Base-by-base conservation (phyloP, 257 asterid species). In the Euphrasia confusa region DNA sequence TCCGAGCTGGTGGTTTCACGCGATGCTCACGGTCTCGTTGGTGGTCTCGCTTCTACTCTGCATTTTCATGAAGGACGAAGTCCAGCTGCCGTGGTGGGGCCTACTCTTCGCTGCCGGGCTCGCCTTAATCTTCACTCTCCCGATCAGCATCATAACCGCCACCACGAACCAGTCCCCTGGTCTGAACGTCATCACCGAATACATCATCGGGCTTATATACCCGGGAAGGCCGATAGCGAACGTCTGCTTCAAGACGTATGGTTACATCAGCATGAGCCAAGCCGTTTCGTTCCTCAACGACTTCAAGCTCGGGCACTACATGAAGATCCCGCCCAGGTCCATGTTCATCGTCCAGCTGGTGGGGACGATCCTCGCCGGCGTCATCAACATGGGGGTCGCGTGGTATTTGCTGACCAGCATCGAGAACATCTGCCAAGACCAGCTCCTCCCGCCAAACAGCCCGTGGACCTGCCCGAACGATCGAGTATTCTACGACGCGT, bases 1-100 rank as follows among this genome's bases (percentile, higher is more conserved):
- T 28, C 96, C 97, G 0, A 24, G 6, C n/a, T 87, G 93, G 97
- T 90, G 97, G 97, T 87, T 88, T 21, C 3, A 72, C 6, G 5
- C n/a, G 5, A 32, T 70, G 66, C 84, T 87, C 27, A 74, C 13
- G 2, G 30, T 77, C 28, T 68, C 95, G 2, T 9, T 87, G 17
- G 67, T 37, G 2, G 80, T 80, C 39, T 81, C 95, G 2, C 75
- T 90, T 2, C 44, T 53, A 1, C 80, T 84, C 1, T 84, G 95
- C 59, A 74, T 78, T 33, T 74, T 81, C 80, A 68, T 83, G 88
- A 81, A 78, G 10, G 72, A 79, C 24, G 70, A 89, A 39, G 83
- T 89, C 47, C 97, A 89, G 63, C 15, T 87, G 35, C 94, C 97
- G 2, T 84, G 94, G 95, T 89, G 97, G 97, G 94, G 87, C 3